Evolutionary conservation across 2,329 filamentous ascomycete genomes (phyloP).

Genomic region (Hypoxylon sp.): DNA sequence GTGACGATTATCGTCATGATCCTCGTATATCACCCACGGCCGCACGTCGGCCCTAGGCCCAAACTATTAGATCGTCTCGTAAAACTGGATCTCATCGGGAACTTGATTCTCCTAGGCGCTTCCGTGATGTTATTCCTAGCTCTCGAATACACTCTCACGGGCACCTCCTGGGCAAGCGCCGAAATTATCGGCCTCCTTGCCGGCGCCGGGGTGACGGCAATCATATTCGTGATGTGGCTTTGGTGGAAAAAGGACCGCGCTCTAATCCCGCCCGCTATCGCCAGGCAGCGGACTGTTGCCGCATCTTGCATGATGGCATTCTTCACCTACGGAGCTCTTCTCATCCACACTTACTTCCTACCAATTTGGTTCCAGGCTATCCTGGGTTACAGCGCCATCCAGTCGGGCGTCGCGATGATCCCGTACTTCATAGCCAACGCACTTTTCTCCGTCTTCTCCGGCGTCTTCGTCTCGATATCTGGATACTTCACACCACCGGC

Average conservation of each 20-base stretch:
- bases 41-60: slow-evolving; percentile 33
- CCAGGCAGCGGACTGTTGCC: slow-evolving; percentile 60
- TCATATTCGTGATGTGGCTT: slow-evolving; percentile 56
- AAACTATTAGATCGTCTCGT: slow-evolving; percentile 48
- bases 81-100: slow-evolving; percentile 59
- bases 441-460: slow-evolving; percentile 47
- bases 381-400: slow-evolving; percentile 49
- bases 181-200: slow-evolving; percentile 60
- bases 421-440: slow-evolving; percentile 49
- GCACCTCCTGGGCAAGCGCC: slow-evolving; percentile 60
- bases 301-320: slow-evolving; percentile 59
- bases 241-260: slow-evolving; percentile 59
- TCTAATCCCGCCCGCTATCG: slow-evolving; percentile 61
- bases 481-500: slow-evolving; percentile 49
- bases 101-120: slow-evolving; percentile 60
- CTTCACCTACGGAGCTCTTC: slow-evolving; percentile 60
- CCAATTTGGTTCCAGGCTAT: slow-evolving; percentile 60
- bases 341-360: slow-evolving; percentile 63
- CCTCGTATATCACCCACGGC: slow-evolving; percentile 51
- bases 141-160: slow-evolving; percentile 63
- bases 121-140: slow-evolving; percentile 65
- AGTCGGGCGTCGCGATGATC: slow-evolving; percentile 49
- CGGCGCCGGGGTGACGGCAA: slow-evolving; percentile 46
- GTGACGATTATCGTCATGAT: slow-evolving; percentile 53
- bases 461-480: slow-evolving; percentile 47